Evolutionary conservation across 129 eudicot species (phyloP).

Genomic region (Helianthus tuberosus): DNA sequence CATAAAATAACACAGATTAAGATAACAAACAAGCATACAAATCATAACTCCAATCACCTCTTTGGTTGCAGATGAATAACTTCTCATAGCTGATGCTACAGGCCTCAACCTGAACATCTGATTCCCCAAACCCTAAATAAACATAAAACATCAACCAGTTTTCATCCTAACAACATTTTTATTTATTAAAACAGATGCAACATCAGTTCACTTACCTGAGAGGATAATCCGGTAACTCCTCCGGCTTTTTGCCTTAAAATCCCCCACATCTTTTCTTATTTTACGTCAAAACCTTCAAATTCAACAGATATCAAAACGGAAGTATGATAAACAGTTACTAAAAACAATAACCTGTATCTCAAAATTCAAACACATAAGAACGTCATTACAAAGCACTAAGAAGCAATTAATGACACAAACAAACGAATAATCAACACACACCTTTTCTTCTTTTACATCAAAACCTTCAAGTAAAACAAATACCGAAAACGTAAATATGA

Average conservation of each 20-base stretch:
- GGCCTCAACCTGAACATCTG: constrained; percentile 21
- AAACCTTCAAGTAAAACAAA: too few relatives aligned
- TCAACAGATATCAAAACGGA: neutral
- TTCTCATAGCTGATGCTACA: constrained; percentile 23
- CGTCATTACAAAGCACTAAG: neutral
- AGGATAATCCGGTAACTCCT: constrained; percentile 24
- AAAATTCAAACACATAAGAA: neutral
- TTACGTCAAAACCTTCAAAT: neutral
- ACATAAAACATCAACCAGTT: neutral
- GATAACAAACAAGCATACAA: neutral
- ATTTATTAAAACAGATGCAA: neutral
- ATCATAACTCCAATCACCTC: constrained; percentile 17
- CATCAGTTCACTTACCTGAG: constrained; percentile 25
- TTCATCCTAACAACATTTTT: neutral
- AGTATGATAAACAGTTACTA: neutral
- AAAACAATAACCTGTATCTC: neutral
- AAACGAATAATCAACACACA: neutral
- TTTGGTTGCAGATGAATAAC: constrained; percentile 33
- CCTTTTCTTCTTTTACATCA: too few relatives aligned
- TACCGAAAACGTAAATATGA: too few relatives aligned
- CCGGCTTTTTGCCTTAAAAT: constrained; percentile 30
- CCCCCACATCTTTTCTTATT: constrained; percentile 22
- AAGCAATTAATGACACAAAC: neutral
- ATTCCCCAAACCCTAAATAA: constrained; percentile 17
- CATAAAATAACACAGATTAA: neutral